These are phyloP conservation scores for Metarhizium brunneum DNA, from an alignment of 2,329 filamentous ascomycete species.

Conservation along the genomic window DNA sequence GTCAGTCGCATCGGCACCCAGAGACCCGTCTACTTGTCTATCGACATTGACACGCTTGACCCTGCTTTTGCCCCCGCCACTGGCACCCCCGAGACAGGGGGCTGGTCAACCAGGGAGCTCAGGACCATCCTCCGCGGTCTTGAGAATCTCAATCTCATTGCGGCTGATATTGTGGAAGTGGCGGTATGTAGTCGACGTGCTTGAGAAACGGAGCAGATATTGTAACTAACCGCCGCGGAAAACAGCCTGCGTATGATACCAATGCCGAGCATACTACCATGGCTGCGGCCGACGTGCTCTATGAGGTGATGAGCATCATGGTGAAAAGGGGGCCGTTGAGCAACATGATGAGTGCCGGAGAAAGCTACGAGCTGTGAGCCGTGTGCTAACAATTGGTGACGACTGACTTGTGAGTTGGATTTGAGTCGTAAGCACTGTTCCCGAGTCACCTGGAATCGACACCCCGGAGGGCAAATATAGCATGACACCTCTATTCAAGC, in stretches of 20 bases:
- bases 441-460: too few species aligned
- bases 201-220: too few species aligned
- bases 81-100: constrained; percentile 75
- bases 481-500: too few species aligned
- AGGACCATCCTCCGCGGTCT: constrained; percentile 70
- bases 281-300: constrained; percentile 67
- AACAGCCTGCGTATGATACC: constrained; percentile 64
- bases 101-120: constrained; percentile 77
- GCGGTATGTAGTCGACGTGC: constrained; percentile 23
- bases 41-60: constrained; percentile 74
- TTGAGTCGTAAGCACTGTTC: too few species aligned
- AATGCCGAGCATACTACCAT: constrained; percentile 68
- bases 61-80: constrained; percentile 47
- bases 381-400: too few species aligned
- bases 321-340: constrained; percentile 5
- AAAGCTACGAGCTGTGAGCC: not conserved
- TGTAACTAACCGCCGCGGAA: not conserved
- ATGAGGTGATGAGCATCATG: constrained; percentile 13
- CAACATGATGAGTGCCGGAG: not conserved
- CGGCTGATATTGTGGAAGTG: constrained; percentile 80
- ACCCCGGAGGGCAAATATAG: too few species aligned
- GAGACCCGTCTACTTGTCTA: constrained; percentile 64
- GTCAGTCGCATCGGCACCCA: constrained; percentile 55
- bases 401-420: too few species aligned
- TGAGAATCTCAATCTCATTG: constrained; percentile 70